A percentile compares a stretch with the other conserved stretches of the same genome.
These are phyloP conservation scores for Wickerhamiella azymoides DNA, from an alignment of 805 yeast species.

Conservation along the genomic window DNA sequence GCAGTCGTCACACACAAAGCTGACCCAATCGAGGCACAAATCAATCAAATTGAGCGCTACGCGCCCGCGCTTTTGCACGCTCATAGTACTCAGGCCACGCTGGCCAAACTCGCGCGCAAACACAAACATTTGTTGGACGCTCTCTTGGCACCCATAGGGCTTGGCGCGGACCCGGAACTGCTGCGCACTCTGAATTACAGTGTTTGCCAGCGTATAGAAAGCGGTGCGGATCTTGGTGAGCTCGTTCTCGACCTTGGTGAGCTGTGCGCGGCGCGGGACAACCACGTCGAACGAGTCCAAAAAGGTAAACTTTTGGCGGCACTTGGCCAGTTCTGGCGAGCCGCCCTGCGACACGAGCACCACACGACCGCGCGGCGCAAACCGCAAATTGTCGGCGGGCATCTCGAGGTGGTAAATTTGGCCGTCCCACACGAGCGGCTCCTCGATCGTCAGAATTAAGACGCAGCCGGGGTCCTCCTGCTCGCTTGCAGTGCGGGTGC, in stretches of 20 bases:
- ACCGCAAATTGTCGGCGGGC: conserved; percentile 20
- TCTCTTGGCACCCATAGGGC: conserved; percentile 55
- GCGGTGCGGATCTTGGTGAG: conserved; percentile 49
- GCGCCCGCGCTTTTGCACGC: conserved; percentile 49
- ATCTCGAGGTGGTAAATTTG: conserved; percentile 43
- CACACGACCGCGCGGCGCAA: conserved; percentile 54
- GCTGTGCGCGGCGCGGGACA: conserved; percentile 39
- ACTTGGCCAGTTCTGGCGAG: conserved; percentile 38
- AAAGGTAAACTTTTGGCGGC: conserved; percentile 9
- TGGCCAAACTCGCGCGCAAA: conserved; percentile 74
- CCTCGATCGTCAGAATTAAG: conserved; percentile 59
- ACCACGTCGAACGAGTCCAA: conserved; percentile 11
- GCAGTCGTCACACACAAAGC: conserved; percentile 88
- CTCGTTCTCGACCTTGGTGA: conserved; percentile 60
- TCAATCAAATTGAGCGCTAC: conserved; percentile 60
- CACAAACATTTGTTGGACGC: conserved; percentile 57
- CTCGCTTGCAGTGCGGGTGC: conserved; percentile 19
- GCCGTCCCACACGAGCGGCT: conserved; percentile 89
- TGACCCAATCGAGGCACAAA: conserved; percentile 78
- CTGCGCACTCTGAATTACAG: conserved; percentile 48
- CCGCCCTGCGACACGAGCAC: conserved; percentile 62
- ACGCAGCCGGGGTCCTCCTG: conserved; percentile 44
- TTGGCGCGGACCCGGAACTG: conserved; percentile 41
- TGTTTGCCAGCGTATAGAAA: conserved; percentile 52
- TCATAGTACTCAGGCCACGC: conserved; percentile 51